phyloP scores from a whole-genome alignment of 345 rosid genomes.

The Laguncularia racemosa region DNA sequence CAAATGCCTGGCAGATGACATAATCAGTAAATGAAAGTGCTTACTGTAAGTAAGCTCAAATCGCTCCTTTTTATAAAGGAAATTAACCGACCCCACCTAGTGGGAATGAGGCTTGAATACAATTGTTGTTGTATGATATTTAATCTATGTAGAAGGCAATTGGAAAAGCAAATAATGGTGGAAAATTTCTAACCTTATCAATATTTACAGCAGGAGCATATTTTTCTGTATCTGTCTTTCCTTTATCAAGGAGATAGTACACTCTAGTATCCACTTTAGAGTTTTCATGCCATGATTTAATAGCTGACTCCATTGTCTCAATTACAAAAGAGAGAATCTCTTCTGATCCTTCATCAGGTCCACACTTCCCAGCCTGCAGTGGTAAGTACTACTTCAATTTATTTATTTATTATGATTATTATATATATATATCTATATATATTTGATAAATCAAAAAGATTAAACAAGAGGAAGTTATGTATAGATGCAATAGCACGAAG shows the following conservation, averaged over 20 bases:
- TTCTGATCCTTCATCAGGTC: constrained; percentile 48
- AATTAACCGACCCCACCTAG: too few relatives aligned
- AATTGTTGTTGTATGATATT: too few relatives aligned
- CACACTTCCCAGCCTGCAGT: constrained; percentile 58
- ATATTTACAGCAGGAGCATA: constrained; percentile 80
- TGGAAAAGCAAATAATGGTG: neutral
- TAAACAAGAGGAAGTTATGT: too few relatives aligned
- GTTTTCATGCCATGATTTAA: constrained; percentile 78
- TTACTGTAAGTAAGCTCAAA: neutral
- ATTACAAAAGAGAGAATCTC: constrained; percentile 63
- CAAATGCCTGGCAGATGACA: constrained; percentile 65
- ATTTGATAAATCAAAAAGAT: too few relatives aligned
- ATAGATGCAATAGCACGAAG: too few relatives aligned
- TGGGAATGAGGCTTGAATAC: too few relatives aligned
- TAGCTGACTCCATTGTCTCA: constrained; percentile 74
- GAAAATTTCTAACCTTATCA: constrained; percentile 53
- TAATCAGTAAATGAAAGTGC: neutral
- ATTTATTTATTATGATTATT: too few relatives aligned
- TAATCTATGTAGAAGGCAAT: too few relatives aligned
- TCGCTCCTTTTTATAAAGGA: neutral
- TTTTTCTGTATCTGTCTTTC: constrained; percentile 69
- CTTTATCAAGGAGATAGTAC: constrained; percentile 69
- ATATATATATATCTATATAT: too few relatives aligned
- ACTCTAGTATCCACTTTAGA: constrained; percentile 77
- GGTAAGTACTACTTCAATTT: neutral